These are phyloP conservation scores for Paraphysoderma sedebokerense DNA, from an alignment of 371 early-diverging fungal genomes.

Conservation along the genomic window DNA sequence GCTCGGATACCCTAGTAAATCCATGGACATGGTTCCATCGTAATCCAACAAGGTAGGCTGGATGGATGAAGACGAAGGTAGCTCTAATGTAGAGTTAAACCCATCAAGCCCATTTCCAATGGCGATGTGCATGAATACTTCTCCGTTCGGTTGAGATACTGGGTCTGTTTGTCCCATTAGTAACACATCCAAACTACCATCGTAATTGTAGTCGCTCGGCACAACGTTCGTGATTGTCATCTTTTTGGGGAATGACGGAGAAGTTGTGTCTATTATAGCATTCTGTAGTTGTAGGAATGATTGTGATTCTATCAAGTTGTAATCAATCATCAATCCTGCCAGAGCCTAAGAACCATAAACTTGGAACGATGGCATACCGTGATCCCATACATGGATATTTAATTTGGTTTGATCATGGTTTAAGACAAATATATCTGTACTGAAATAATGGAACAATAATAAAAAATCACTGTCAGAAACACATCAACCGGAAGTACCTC, in stretches of 20 bases:
- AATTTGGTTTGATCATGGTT: conserved; percentile 40
- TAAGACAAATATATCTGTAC: conserved; percentile 60
- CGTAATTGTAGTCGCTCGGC: conserved; percentile 69
- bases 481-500: no score
- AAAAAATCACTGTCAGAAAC: no score
- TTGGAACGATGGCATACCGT: conserved; percentile 4
- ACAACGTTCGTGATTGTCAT: conserved; percentile 58
- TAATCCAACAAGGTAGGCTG: conserved; percentile 70
- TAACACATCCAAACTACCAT: conserved; percentile 67
- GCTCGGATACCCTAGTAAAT: conserved; percentile 55
- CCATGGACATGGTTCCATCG: conserved; percentile 55
- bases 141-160: conserved; percentile 15
- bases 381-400: conserved; percentile 50
- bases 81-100: conserved; percentile 11
- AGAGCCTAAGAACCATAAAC: no score
- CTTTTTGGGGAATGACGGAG: background rate
- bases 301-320: no score
- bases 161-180: conserved; percentile 39
- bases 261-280: background rate
- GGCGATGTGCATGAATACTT: conserved; percentile 45
- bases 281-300: background rate
- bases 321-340: background rate
- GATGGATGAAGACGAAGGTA: background rate
- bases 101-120: conserved; percentile 44
- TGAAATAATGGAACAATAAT: conserved; percentile 9